These are phyloP conservation scores for Nemania serpens DNA, from an alignment of 2,329 filamentous ascomycete species.

Conservation along the genomic window DNA sequence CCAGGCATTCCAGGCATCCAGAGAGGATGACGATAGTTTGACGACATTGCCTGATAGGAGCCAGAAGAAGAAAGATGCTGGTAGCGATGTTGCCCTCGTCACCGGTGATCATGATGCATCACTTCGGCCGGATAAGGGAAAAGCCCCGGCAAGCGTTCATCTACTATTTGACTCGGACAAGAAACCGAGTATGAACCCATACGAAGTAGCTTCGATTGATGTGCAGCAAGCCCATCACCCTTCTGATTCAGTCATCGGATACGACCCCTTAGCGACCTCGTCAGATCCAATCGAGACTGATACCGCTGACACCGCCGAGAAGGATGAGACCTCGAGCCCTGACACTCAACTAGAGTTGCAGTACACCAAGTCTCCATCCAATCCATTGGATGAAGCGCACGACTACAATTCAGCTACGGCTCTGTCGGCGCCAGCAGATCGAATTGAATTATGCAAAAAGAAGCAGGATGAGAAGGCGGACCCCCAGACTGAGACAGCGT, in stretches of 20 bases:
- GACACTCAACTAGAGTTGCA: constrained; percentile 5
- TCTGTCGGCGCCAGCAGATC: not conserved
- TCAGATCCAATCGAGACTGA: not conserved
- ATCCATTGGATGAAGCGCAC: constrained; percentile 15
- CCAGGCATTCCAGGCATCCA: not conserved
- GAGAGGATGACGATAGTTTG: not conserved
- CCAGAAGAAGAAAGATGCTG: not conserved
- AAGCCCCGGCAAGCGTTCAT: constrained; percentile 12
- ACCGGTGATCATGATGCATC: not conserved
- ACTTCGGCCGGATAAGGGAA: constrained; percentile 19
- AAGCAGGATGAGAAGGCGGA: constrained; percentile 31
- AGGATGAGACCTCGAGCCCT: not conserved
- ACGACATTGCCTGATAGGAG: not conserved
- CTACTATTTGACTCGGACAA: not conserved
- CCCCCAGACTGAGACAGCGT: constrained; percentile 19
- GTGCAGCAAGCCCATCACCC: not conserved
- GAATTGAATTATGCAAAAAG: constrained; percentile 19
- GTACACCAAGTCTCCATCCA: constrained; percentile 14
- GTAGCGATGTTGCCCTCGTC: not conserved
- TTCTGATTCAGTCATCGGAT: not conserved
- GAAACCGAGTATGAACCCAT: not conserved
- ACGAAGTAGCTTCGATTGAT: not conserved
- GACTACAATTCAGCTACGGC: constrained; percentile 2
- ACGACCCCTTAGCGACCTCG: not conserved
- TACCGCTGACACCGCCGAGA: not conserved